Conservation (phyloP, 768 basidiomycete genomes). For the Podaxis sp. region DNA sequence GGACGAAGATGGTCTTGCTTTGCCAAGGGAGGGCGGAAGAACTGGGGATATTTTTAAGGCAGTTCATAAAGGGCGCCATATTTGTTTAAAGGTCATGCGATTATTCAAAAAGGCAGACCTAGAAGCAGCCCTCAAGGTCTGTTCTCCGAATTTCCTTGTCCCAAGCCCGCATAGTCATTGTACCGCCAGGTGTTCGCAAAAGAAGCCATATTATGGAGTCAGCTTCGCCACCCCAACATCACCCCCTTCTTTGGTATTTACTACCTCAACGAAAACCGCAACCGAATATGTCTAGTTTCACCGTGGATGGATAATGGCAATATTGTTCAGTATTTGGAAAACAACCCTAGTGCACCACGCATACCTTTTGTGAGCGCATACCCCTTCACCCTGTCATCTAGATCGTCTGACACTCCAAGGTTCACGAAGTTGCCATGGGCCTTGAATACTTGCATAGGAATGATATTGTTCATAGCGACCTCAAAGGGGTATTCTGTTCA, state of each 20-base stretch:
- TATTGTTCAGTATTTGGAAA: constrained; percentile 4
- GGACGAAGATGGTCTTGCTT: no score
- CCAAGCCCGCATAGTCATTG: no score
- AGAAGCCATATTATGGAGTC: background rate
- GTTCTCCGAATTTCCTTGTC: no score
- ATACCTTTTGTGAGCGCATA: background rate
- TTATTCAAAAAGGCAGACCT: no score
- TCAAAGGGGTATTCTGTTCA: constrained; percentile 14
- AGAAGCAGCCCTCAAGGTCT: no score
- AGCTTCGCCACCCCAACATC: background rate
- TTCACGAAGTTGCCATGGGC: constrained; percentile 11
- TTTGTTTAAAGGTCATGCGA: no score
- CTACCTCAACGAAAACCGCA: background rate
- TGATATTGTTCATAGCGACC: constrained; percentile 18
- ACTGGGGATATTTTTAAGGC: no score
- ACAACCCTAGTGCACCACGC: background rate
- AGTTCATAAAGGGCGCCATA: no score
- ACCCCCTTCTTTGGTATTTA: background rate
- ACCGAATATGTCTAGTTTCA: constrained; percentile 13
- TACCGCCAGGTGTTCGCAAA: background rate
- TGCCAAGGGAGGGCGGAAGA: no score
- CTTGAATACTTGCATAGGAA: constrained; percentile 16
- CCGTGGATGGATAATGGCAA: constrained; percentile 18
- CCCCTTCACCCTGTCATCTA: background rate
- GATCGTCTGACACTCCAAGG: background rate